A percentile compares a stretch with the other conserved stretches of the same genome.
These are phyloP conservation scores for Phialophora expanda DNA, from an alignment of 2,329 filamentous ascomycete genomes.

Conservation along the genomic window DNA sequence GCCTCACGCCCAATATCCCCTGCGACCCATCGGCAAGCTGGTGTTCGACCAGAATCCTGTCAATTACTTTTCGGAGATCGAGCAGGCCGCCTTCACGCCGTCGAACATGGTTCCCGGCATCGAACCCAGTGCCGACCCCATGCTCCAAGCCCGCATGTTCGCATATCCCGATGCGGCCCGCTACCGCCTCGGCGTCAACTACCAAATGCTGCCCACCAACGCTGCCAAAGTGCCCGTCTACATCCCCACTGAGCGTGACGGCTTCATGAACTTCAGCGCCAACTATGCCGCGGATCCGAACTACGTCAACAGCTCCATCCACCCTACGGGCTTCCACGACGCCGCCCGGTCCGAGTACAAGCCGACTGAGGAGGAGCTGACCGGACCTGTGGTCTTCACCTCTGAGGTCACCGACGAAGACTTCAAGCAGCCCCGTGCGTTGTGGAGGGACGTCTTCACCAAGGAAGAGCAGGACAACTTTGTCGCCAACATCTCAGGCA, in stretches of 20 bases:
- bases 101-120: slow-evolving; percentile 69
- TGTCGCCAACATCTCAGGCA: slow-evolving; percentile 63
- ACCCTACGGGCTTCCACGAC: slow-evolving; percentile 33
- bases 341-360: slow-evolving; percentile 39
- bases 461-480: slow-evolving; percentile 62
- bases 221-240: slow-evolving; percentile 45
- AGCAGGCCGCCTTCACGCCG: slow-evolving; percentile 71
- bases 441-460: slow-evolving; percentile 51
- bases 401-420: slow-evolving; percentile 53
- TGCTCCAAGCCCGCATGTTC: slow-evolving; percentile 66
- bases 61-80: slow-evolving; percentile 71
- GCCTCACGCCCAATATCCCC: slow-evolving; percentile 67
- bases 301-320: slow-evolving; percentile 51
- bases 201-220: slow-evolving; percentile 50
- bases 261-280: slow-evolving; percentile 46
- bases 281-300: slow-evolving; percentile 67
- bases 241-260: slow-evolving; percentile 59
- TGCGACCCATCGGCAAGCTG: slow-evolving; percentile 65
- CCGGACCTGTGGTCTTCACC: slow-evolving; percentile 48
- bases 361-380: slow-evolving; percentile 19
- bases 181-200: slow-evolving; percentile 51
- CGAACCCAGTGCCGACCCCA: slow-evolving; percentile 67
- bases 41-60: slow-evolving; percentile 68
- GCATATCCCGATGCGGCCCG: slow-evolving; percentile 62
- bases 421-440: slow-evolving; percentile 51